Evolutionary conservation across 176 grass and related monocot genomes (phyloP), one percentile per base, ranked within the genome.

Genomic region (Oryza brachyantha): DNA sequence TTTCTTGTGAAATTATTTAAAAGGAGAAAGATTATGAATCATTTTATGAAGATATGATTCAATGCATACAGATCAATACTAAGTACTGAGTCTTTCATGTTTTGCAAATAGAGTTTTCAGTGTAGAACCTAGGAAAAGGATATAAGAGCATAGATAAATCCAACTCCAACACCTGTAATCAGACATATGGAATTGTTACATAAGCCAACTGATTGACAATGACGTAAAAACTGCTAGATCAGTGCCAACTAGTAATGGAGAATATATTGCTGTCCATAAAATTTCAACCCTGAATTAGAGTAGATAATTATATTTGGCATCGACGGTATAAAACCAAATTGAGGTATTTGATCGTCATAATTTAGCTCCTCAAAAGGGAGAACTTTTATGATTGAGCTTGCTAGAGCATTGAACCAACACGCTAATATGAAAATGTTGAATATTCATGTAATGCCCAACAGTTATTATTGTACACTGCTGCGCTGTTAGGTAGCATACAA

Each of bases 91-190:
- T 26, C 14, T 64, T 41, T 79, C 54, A 64, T 41, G 48, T 54
- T 54, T 40, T 63, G 36, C 24, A 84, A 76, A 36, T 5, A 76
- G 17, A n/a, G 14, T 68, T 64, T 84, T 45, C 29, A 14, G 80
- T 26, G 71, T 32, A 66, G 32, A 31, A 67, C 16, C 31, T 50
- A 43, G n/a, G 29, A 48, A 76, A 93, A 98, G 96, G 96, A 98
- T 98, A 98, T 98, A 64, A 98, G 90, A 87, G 96, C 83, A 87
- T 92, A 98, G 57, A 91, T 98, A 85, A 98, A 98, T 85, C 96
- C 92, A 93, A 89, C 96, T 43, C 96, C 96, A 17, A 98, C 88
- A 60, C 96, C 96, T 98, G 92, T 61, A 78, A 61, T 85, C 73
- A 11, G 73, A 70, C 72, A 75, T 64, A 81, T 48, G 35, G 27